These are phyloP conservation scores for Moricandia arvensis DNA, from an alignment of 345 rosid genomes.

Conservation along the genomic window DNA sequence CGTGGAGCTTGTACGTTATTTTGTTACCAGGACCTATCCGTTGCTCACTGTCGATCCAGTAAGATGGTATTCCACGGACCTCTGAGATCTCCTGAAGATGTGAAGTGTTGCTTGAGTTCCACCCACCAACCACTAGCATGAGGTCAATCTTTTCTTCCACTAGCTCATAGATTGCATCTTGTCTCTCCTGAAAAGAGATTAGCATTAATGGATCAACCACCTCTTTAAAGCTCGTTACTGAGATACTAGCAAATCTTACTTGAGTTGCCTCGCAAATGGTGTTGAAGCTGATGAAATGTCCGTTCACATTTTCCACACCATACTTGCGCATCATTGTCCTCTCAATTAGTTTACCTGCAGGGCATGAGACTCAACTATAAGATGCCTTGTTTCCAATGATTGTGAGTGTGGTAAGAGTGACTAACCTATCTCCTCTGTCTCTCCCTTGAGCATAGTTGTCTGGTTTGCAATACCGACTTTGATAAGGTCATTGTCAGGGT, in stretches of 20 bases:
- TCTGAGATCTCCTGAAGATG: slow-evolving; percentile 98
- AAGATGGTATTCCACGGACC: slow-evolving; percentile 80
- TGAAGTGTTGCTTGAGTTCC: slow-evolving; percentile 99
- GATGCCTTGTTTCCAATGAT: not conserved
- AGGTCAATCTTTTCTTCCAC: slow-evolving; percentile 88
- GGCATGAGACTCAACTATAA: slow-evolving; percentile 7
- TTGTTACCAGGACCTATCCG: slow-evolving; percentile 92
- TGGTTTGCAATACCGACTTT: slow-evolving; percentile 95
- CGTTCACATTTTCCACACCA: slow-evolving; percentile 76
- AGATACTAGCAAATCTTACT: slow-evolving; percentile 37
- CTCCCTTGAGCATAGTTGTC: slow-evolving; percentile 97
- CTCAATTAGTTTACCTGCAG: slow-evolving; percentile 74
- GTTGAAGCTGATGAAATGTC: slow-evolving; percentile 90
- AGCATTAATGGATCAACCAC: not conserved
- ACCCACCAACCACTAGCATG: slow-evolving; percentile 92
- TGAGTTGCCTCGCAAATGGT: slow-evolving; percentile 98
- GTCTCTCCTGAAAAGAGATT: slow-evolving; percentile 83
- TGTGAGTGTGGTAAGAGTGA: slow-evolving; percentile 19
- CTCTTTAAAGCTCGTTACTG: no score
- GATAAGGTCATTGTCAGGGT: slow-evolving; percentile 76
- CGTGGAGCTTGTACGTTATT: slow-evolving; percentile 78
- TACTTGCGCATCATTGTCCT: slow-evolving; percentile 83
- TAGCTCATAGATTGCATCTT: slow-evolving; percentile 92
- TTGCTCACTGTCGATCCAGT: slow-evolving; percentile 84
- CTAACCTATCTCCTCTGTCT: slow-evolving; percentile 93